Percentiles rank a stretch among this genome's conserved stretches.
These are phyloP conservation scores for Fragilariopsis cylindrus DNA, from an alignment of 108 stramenopile genomes.

Conservation along the genomic window DNA sequence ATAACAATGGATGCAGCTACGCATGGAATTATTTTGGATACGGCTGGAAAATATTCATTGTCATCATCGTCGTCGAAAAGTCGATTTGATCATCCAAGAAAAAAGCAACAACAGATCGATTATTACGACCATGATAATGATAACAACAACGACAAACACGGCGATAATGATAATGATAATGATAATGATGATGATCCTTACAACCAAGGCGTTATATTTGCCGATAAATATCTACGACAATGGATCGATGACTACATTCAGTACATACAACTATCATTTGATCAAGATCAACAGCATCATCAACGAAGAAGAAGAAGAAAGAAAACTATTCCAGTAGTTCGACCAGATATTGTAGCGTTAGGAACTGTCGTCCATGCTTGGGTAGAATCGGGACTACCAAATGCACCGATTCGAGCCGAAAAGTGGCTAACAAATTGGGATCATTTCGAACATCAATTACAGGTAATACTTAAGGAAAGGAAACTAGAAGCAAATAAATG, in stretches of 20 bases:
- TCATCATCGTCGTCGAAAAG: background rate
- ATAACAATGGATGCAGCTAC: conserved; percentile 18
- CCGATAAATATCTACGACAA: conserved; percentile 18
- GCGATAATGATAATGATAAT: background rate
- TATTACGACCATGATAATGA: background rate
- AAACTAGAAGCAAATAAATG: background rate
- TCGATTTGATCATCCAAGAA: background rate
- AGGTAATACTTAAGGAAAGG: background rate
- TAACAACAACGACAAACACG: background rate
- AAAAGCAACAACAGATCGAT: background rate
- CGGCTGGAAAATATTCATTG: conserved; percentile 16
- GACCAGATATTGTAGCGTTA: conserved; percentile 37
- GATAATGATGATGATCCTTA: background rate
- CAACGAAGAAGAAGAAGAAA: background rate
- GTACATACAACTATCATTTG: background rate
- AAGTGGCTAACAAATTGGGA: conserved; percentile 5
- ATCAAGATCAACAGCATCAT: background rate
- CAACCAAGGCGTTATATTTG: conserved; percentile 28
- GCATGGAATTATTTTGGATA: conserved; percentile 30
- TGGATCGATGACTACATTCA: conserved; percentile 24
- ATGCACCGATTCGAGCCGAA: conserved; percentile 37
- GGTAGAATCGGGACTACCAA: conserved; percentile 24
- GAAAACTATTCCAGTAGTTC: background rate
- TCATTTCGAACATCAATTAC: conserved; percentile 9
- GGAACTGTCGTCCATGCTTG: conserved; percentile 39